Percentiles rank a stretch among this genome's conserved stretches.
Conservation (phyloP, 164 flowering plant species). For the Kalanchoe fedtschenkoi region DNA sequence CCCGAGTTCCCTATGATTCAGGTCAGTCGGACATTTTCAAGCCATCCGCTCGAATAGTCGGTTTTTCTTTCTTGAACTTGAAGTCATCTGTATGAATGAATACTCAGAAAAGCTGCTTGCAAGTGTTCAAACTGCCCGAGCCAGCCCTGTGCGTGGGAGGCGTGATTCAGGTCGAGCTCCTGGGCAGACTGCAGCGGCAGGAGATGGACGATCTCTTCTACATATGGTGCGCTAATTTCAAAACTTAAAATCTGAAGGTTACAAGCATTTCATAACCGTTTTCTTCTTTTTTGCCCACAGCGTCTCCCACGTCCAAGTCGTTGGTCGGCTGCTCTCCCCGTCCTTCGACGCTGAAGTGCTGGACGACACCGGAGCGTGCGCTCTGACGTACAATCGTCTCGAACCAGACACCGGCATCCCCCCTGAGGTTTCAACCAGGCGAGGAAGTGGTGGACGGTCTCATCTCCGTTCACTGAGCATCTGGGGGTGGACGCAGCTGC, state of each 20-base stretch:
- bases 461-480: neutral
- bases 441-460: neutral
- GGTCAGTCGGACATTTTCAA: slow-evolving; percentile 15
- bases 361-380: slow-evolving; percentile 21
- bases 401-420: neutral
- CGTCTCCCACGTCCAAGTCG: slow-evolving; percentile 43
- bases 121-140: slow-evolving; percentile 56
- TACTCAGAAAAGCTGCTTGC: slow-evolving; percentile 52
- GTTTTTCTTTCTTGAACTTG: neutral
- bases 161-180: slow-evolving; percentile 46
- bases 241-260: neutral
- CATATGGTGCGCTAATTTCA: slow-evolving; percentile 36
- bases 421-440: neutral
- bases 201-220: slow-evolving; percentile 54
- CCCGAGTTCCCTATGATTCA: slow-evolving; percentile 40
- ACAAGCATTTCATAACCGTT: neutral
- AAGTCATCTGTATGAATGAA: neutral
- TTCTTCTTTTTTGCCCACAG: slow-evolving; percentile 16
- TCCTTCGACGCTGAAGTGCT: slow-evolving; percentile 24
- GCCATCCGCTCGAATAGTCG: neutral
- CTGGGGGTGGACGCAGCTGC: neutral
- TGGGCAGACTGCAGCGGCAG: slow-evolving; percentile 62
- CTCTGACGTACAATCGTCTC: slow-evolving; percentile 20
- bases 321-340: slow-evolving; percentile 30
- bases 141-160: slow-evolving; percentile 71